Evolutionary conservation across 2,329 filamentous ascomycete genomes (phyloP), one percentile per base, ranked within the genome.

Genomic region (Cladosporium sphaerospermum): DNA sequence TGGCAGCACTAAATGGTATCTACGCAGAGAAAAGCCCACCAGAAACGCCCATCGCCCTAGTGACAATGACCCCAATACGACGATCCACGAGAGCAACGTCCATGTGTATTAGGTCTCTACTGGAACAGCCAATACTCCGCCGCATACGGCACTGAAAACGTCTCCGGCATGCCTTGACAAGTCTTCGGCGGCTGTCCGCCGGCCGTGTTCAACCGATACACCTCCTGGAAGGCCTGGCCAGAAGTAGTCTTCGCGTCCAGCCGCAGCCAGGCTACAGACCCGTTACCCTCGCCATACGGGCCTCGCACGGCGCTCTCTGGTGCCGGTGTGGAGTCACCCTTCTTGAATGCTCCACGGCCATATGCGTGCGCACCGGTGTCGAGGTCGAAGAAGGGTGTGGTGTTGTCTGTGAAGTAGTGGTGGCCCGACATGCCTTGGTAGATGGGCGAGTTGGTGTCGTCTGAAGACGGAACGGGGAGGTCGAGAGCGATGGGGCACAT

Each of bases 181-280:
- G 83, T 87, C 23, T 79, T 74, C 0, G 91, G 91, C 2, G 89
- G 73, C 44, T 78, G 81, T 9, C 92, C 92, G 23, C 90, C 91
- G 1, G 86, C 89, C 9, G 92, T 97, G 63, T 88, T 79, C 42
- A 96, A 73, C 10, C 92, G 81, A 72, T 92, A 97, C 19, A 96
- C 84, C 67, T 89, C 83, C 67, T 84, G 80, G 60, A 88, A 81
- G 2, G 80, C 81, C 1, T 84, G n/a, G 78, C 79, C 59, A 1
- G 36, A 18, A 16, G 71, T 73, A 13, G 77, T 73, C 19, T 77
- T 73, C 4, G 69, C 64, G 4, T 67, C 67, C 5, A 96, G 79
- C 68, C 86, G 87, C 57, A 97, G 75, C 90, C 91, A 96, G 0
- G 85, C 65, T 1, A 96, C 89, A 6, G 88, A 85, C 9, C 78